A percentile compares a stretch with the other conserved stretches of the same genome.
Conservation (phyloP, 805 yeast genomes). For the Kuraishia capsulata region DNA sequence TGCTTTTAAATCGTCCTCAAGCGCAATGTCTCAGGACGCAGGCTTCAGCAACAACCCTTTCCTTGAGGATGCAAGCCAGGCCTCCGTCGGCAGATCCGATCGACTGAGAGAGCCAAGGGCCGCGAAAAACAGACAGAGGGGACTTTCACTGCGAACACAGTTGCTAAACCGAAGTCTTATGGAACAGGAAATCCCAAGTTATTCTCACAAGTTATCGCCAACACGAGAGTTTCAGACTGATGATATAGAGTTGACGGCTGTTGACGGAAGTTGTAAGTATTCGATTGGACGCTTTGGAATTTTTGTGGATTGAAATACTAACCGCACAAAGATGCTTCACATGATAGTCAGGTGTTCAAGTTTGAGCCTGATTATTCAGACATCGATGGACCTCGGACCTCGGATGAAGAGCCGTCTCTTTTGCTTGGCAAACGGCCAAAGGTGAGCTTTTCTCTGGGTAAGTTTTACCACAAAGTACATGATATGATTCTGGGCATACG, state of each 20-base stretch:
- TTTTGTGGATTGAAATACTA: too few relatives aligned
- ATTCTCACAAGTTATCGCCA: conserved; percentile 4
- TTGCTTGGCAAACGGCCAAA: conserved; percentile 1
- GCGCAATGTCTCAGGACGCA: too few relatives aligned
- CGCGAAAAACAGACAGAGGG: conserved; percentile 40
- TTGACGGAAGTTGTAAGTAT: conserved; percentile 18
- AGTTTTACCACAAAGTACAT: conserved; percentile 12
- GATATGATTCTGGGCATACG: conserved; percentile 35
- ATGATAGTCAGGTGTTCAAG: conserved; percentile 4
- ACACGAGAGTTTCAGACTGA: conserved; percentile 8
- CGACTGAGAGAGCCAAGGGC: conserved; percentile 11
- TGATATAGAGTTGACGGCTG: conserved; percentile 23
- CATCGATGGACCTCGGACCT: not conserved
- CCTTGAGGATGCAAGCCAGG: conserved; percentile 1
- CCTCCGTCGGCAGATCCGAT: not conserved
- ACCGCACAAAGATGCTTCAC: conserved; percentile 3
- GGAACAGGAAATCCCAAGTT: conserved; percentile 13
- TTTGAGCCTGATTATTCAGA: conserved; percentile 4
- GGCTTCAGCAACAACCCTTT: conserved; percentile 6
- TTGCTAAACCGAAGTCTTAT: conserved; percentile 37
- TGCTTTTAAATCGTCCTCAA: too few relatives aligned
- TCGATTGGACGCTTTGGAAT: conserved; percentile 11
- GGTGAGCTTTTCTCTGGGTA: conserved; percentile 5
- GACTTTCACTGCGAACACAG: conserved; percentile 60
- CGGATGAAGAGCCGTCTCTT: not conserved